These are phyloP conservation scores for Melanogaster broomeanus DNA, from an alignment of 768 basidiomycete species.

Conservation along the genomic window DNA sequence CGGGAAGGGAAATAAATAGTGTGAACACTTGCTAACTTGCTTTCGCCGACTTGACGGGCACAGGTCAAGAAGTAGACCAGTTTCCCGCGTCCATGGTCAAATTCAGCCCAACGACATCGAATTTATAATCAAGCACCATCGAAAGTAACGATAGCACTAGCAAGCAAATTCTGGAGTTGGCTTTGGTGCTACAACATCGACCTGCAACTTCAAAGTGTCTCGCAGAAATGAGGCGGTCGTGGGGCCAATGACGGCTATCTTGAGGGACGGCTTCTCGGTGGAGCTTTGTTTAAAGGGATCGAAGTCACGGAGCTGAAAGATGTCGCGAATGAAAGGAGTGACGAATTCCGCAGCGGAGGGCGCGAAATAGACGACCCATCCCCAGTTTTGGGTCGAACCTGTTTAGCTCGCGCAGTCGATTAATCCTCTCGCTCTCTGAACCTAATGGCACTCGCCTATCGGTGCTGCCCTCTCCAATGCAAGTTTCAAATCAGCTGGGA, in stretches of 20 bases:
- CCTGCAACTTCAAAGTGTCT: slow-evolving; percentile 45
- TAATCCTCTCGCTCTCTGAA: background rate
- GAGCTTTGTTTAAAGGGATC: background rate
- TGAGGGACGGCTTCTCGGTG: slow-evolving; percentile 18
- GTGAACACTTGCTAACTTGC: no score
- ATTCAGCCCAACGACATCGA: background rate
- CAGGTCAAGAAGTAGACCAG: background rate
- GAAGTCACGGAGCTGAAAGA: slow-evolving; percentile 42
- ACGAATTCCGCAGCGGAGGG: slow-evolving; percentile 69
- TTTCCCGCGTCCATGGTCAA: no score
- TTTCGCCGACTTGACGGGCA: no score
- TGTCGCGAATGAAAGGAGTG: slow-evolving; percentile 46
- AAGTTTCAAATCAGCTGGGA: slow-evolving; percentile 44
- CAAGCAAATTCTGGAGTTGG: slow-evolving; percentile 59
- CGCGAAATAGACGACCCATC: slow-evolving; percentile 76
- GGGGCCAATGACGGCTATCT: slow-evolving; percentile 66
- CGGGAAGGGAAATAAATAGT: no score
- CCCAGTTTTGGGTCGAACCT: slow-evolving; percentile 34
- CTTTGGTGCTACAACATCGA: slow-evolving; percentile 55
- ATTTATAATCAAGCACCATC: slow-evolving; percentile 7
- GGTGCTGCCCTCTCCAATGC: slow-evolving; percentile 26
- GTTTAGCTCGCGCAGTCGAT: background rate
- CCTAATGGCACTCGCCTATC: slow-evolving; percentile 21
- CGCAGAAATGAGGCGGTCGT: slow-evolving; percentile 58
- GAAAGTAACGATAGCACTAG: slow-evolving; percentile 25